Evolutionary conservation across 1,139 yeast genomes (phyloP).

Genomic region (Diutina ranongensis): DNA sequence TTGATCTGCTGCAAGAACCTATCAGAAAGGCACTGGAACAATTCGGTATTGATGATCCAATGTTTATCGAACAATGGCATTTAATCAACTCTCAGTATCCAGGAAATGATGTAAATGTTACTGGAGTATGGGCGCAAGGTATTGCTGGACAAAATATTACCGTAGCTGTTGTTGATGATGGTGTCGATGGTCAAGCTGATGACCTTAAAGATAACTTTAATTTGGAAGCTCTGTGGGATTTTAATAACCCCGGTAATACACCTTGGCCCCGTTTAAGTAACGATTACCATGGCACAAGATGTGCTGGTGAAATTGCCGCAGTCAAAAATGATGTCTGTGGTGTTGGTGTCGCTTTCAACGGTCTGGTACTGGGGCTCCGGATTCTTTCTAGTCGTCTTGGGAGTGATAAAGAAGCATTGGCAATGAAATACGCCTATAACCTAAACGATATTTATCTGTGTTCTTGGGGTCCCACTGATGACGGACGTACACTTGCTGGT

Average conservation of each 20-base stretch:
- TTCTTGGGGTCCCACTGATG: slow-evolving; percentile 98
- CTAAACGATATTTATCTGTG: slow-evolving; percentile 89
- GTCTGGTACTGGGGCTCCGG: slow-evolving; percentile 83
- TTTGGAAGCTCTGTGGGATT: slow-evolving; percentile 81
- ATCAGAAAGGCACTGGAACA: slow-evolving; percentile 35
- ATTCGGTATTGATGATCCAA: slow-evolving; percentile 68
- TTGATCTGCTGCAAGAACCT: slow-evolving; percentile 37
- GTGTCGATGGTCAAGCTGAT: slow-evolving; percentile 66
- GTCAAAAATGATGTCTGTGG: slow-evolving; percentile 87
- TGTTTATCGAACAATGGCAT: slow-evolving; percentile 84
- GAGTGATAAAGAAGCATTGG: slow-evolving; percentile 83
- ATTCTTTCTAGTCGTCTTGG: slow-evolving; percentile 74
- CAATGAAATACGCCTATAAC: slow-evolving; percentile 70
- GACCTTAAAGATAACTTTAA: slow-evolving; percentile 68
- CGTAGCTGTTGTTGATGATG: slow-evolving; percentile 90
- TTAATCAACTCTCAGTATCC: slow-evolving; percentile 58
- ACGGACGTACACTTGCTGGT: slow-evolving; percentile 76
- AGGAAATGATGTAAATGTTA: slow-evolving; percentile 79
- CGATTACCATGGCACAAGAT: slow-evolving; percentile 93
- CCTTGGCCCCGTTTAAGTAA: slow-evolving; percentile 78
- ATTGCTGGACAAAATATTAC: slow-evolving; percentile 75
- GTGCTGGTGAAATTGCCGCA: slow-evolving; percentile 96
- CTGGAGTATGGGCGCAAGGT: slow-evolving; percentile 76
- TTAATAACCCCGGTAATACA: slow-evolving; percentile 58
- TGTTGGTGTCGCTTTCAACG: slow-evolving; percentile 82